Evolutionary conservation across 805 yeast species (phyloP), one percentile per base, ranked within the genome.

Genomic region (Maudiozyma pseudohumilis): DNA sequence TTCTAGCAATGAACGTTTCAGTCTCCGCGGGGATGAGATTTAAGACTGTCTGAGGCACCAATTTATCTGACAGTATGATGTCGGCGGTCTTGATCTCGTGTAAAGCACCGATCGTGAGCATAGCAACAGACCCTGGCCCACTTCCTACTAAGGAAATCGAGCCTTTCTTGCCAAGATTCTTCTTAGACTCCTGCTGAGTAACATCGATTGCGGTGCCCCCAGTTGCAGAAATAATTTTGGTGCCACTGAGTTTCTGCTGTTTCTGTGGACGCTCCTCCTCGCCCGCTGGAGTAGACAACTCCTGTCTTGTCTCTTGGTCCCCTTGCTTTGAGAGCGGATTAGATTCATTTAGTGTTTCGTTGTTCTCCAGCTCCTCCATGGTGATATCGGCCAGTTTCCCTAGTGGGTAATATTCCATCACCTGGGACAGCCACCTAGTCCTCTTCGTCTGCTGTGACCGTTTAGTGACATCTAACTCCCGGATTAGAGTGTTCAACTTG

Each of bases 351-450:
- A 23, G 12, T 8, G 23, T 10, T 11, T 25, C 21, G 18, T 21
- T 34, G 2, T 30, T 29, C 2, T 45, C 50, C 34, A 55, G 38
- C 24, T 55, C 55, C 12, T 72, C 73, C 13, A 82, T 57, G 1
- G 79, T 69, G 1, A 88, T 52, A 2, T 66, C 64, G 1, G 80
- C 77, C 28, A 88, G 66, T 48, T 74, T 70, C 6, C 65, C 62
- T 31, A 88, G 64, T 3, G 97, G 97, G 51, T 75, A 88, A 56
- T 89, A 88, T 50, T 88, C 96, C 36, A 89, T 89, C 36, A 87
- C 74, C 53, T 88, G 96, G 2, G 87, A 74, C 38, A 88, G 63
- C 94, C 95, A 89, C 50, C 94, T 69, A 20, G 85, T 68, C 48
- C 92, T 67, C 50, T 77, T 77, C 25, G 66, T 53, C 43, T 70